Evolutionary conservation across 805 yeast species (phyloP).

Genomic region (Suhomyces prunicola): DNA sequence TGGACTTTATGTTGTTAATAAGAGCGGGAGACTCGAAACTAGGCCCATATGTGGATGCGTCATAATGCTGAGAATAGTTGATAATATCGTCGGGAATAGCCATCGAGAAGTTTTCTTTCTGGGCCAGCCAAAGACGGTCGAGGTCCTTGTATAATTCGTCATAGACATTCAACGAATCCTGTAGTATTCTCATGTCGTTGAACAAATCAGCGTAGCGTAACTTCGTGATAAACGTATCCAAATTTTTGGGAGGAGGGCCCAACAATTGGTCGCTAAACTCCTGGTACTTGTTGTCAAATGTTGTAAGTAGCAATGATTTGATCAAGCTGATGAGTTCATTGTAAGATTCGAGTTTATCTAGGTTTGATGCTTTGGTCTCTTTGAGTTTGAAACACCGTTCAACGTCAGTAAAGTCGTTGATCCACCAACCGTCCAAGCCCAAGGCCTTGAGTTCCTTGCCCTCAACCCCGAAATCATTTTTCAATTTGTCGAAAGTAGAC

Average conservation of each 20-base stretch:
- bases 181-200: conserved; percentile 53
- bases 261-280: conserved; percentile 9
- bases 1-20: conserved; percentile 1
- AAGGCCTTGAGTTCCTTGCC: conserved; percentile 32
- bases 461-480: conserved; percentile 45
- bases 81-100: conserved; percentile 2
- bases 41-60: neutral
- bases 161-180: conserved; percentile 57
- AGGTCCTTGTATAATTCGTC: conserved; percentile 39
- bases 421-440: conserved; percentile 1
- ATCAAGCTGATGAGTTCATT: conserved; percentile 40
- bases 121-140: conserved; percentile 12
- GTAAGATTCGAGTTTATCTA: conserved; percentile 52
- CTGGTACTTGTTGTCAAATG: conserved; percentile 41
- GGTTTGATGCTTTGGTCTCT: conserved; percentile 28
- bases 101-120: conserved; percentile 2
- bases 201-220: conserved; percentile 52
- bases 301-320: conserved; percentile 48
- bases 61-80: neutral
- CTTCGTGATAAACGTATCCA: conserved; percentile 35
- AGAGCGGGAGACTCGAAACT: conserved; percentile 1
- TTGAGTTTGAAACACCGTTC: conserved; percentile 42
- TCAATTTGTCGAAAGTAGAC: conserved; percentile 53
- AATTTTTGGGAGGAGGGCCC: neutral
- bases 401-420: conserved; percentile 8